Conservation (phyloP, 768 basidiomycete genomes). For the Hericium coralloides region DNA sequence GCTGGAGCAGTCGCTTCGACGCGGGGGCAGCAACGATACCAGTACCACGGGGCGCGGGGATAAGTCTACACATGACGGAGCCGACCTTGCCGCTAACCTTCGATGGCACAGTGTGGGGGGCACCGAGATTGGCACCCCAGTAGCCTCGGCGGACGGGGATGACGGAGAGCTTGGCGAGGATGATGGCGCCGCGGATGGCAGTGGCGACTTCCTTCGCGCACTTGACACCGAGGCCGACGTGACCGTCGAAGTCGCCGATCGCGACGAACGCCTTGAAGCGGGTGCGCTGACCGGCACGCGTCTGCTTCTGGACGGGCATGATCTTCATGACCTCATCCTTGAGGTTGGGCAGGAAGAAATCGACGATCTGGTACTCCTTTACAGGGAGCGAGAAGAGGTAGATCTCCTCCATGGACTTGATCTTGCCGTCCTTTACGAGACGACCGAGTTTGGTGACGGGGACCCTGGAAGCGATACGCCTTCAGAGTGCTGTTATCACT, state of each 20-base stretch:
- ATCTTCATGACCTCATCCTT: slow-evolving; percentile 99
- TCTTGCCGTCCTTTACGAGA: slow-evolving; percentile 98
- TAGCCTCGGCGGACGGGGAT: slow-evolving; percentile 98
- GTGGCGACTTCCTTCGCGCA: slow-evolving; percentile 99
- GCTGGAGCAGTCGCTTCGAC: slow-evolving; percentile 90
- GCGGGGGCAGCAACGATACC: slow-evolving; percentile 99
- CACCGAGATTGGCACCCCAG: slow-evolving; percentile 99
- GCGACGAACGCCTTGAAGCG: slow-evolving; percentile 99
- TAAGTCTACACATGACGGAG: slow-evolving; percentile 98
- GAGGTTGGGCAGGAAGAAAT: slow-evolving; percentile 97
- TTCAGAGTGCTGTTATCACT: background rate
- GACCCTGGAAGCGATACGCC: slow-evolving; percentile 41
- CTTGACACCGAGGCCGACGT: slow-evolving; percentile 99
- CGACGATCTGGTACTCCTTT: slow-evolving; percentile 99
- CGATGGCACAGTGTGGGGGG: slow-evolving; percentile 97
- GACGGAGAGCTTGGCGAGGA: slow-evolving; percentile 95
- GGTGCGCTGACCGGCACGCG: slow-evolving; percentile 97
- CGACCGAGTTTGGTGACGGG: slow-evolving; percentile 99
- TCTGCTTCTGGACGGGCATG: slow-evolving; percentile 99
- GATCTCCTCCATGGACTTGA: slow-evolving; percentile 99
- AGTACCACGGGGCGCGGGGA: slow-evolving; percentile 96
- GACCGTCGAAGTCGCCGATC: slow-evolving; percentile 97
- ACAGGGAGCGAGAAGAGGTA: slow-evolving; percentile 99
- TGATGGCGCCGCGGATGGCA: slow-evolving; percentile 98
- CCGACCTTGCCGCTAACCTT: slow-evolving; percentile 99